Evolutionary conservation across 345 rosid species (phyloP), one percentile per base, ranked within the genome.

Genomic region (Pugionium dolabratum): DNA sequence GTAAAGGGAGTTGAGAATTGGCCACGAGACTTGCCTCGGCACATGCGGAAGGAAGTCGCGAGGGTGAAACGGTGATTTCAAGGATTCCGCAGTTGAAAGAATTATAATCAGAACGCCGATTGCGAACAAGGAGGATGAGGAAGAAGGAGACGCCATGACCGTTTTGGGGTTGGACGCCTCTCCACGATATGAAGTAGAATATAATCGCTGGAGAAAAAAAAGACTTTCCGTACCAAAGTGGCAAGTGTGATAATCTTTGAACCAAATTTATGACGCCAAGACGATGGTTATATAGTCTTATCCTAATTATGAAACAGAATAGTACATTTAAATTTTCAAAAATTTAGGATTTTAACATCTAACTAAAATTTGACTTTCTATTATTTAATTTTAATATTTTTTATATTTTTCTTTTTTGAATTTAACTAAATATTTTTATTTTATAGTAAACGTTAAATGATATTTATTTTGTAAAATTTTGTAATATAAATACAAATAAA

Each of bases 21-120:
- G 95, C 95, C 97, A 88, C 2, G 99, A 79, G 41, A 86, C 71
- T 58, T 86, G 84, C 50, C 86, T 73, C 1, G 99, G 97, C 55
- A 94, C 69, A 57, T 84, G 64, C 0, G 99, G 97, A 40, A 94
- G 85, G 52, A 82, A 59, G 67, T 94, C 99, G 45, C 71, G 77
- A 4, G 95, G 84, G 66, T 82, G 95, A 64, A 93, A 83, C 25
- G 85, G 89, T 10, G 76, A 34, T 31, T 78, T 77, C 4, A 67
- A 51, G 4, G 83, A 69, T 45, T 46, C 51, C 0, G 76, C 72
- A 32, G 29, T 69, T 2, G 73, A 48, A 27, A 75, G 64, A 7
- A 54, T 2, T 36, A 74, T 54, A 25, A 67, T 45, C 53, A 63
- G 51, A 4, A 39, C 53, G 29, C 39, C 5, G 73, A 26, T 18